A percentile compares a stretch with the other conserved stretches of the same genome.
Evolutionary conservation across 805 yeast species (phyloP).

Genomic region (Candida arabinofermentans): DNA sequence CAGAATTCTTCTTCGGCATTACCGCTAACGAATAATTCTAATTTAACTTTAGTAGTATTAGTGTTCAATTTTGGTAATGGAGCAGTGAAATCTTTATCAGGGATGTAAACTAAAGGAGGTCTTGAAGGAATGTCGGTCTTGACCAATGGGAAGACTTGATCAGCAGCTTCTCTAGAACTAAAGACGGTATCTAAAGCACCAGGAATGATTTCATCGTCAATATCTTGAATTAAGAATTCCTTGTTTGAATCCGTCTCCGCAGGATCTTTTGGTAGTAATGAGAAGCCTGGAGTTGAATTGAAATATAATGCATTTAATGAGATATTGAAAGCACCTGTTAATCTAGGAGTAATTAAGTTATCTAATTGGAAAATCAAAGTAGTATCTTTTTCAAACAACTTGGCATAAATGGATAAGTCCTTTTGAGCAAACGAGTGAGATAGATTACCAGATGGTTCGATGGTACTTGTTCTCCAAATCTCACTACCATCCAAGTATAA

Average conservation of each 20-base stretch:
- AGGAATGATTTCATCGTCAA: conserved; percentile 19
- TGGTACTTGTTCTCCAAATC: conserved; percentile 82
- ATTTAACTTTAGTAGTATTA: conserved; percentile 56
- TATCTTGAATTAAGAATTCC: conserved; percentile 1
- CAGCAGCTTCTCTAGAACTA: conserved; percentile 34
- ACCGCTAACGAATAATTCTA: conserved; percentile 66
- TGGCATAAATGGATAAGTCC: conserved; percentile 57
- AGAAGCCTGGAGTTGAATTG: conserved; percentile 22
- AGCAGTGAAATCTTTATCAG: conserved; percentile 35
- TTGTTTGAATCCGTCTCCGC: background rate
- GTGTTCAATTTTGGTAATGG: conserved; percentile 42
- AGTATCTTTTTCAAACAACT: conserved; percentile 42
- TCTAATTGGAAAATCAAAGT: conserved; percentile 58
- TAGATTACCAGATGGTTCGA: conserved; percentile 61
- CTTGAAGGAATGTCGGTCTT: conserved; percentile 14
- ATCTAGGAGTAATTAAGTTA: conserved; percentile 49
- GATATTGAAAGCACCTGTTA: conserved; percentile 60
- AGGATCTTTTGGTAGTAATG: conserved; percentile 4
- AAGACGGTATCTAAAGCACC: conserved; percentile 24
- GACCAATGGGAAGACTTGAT: conserved; percentile 37
- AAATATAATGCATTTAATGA: conserved; percentile 50
- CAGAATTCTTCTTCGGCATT: conserved; percentile 82
- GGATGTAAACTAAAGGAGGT: conserved; percentile 46
- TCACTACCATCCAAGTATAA: conserved; percentile 59
- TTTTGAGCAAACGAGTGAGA: conserved; percentile 50